A percentile compares a stretch with the other conserved stretches of the same genome.
Evolutionary conservation across 2,329 filamentous ascomycete species (phyloP).

Genomic region (Pestalotiopsis sp.): DNA sequence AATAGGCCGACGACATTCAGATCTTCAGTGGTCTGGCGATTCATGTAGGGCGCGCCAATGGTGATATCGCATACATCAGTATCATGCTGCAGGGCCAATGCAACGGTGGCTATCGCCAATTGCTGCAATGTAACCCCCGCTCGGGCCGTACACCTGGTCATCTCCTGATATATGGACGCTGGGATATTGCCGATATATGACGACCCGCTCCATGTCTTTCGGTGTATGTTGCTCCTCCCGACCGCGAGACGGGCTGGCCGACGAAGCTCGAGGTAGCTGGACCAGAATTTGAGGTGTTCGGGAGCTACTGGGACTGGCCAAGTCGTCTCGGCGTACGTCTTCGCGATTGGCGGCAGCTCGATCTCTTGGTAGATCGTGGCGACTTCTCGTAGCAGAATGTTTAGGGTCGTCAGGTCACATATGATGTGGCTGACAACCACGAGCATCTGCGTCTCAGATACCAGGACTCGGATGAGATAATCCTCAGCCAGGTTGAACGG

Average conservation of each 20-base stretch:
- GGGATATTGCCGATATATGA: neutral
- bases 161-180: neutral
- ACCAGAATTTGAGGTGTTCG: neutral
- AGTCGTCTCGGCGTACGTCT: neutral
- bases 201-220: neutral
- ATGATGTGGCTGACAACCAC: constrained; percentile 35
- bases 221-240: neutral
- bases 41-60: constrained; percentile 31
- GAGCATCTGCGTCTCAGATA: constrained; percentile 25
- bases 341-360: neutral
- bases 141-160: neutral
- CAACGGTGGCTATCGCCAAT: neutral
- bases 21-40: constrained; percentile 26
- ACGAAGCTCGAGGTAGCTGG: neutral
- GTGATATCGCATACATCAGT: constrained; percentile 24
- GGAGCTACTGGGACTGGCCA: neutral
- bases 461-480: constrained; percentile 27
- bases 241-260: neutral
- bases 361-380: constrained; percentile 19
- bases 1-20: constrained; percentile 30
- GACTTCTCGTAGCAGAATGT: constrained; percentile 30
- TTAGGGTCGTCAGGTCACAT: constrained; percentile 33
- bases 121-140: constrained; percentile 2
- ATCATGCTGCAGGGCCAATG: neutral
- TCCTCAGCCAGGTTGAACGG: constrained; percentile 28